Evolutionary conservation across 192 early-diverging fungal genomes (phyloP).

Genomic region (Ambispora gerdemannii): DNA sequence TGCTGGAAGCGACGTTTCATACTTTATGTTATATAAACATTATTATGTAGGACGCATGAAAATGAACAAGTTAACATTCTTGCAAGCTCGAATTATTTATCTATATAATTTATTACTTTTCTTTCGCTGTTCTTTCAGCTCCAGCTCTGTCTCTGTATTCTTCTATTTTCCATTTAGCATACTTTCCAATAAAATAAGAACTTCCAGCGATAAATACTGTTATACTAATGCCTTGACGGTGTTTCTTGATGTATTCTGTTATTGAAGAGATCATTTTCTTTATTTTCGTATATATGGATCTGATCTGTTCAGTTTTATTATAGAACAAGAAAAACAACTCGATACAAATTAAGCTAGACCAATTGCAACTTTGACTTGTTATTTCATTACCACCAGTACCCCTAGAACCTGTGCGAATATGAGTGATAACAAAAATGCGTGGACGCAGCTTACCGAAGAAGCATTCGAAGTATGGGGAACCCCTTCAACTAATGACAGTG

Average conservation of each 20-base stretch:
- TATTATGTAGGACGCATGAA: too few species aligned
- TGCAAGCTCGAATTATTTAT: not conserved
- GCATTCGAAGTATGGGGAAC: too few species aligned
- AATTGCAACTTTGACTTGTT: too few species aligned
- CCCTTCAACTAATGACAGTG: too few species aligned
- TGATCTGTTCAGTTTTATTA: too few species aligned
- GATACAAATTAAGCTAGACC: too few species aligned
- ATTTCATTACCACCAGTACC: too few species aligned
- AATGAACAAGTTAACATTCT: constrained; percentile 23
- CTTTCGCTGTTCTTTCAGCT: constrained; percentile 64
- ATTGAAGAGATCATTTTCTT: not conserved
- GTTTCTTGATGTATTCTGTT: constrained; percentile 54
- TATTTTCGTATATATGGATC: not conserved
- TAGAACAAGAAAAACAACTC: too few species aligned
- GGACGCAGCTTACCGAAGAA: too few species aligned
- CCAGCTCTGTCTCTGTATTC: constrained; percentile 69
- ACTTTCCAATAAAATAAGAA: constrained; percentile 68
- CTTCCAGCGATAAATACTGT: constrained; percentile 69
- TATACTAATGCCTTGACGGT: constrained; percentile 61
- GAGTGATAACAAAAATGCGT: too few species aligned
- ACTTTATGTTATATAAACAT: constrained; percentile 58
- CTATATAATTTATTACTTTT: constrained; percentile 57
- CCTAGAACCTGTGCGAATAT: too few species aligned
- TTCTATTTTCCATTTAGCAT: constrained; percentile 64
- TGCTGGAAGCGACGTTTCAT: constrained; percentile 89